Percentiles rank a stretch among this genome's conserved stretches.
Conservation (phyloP, 805 yeast genomes). For the Kurtzmaniella fragi region DNA sequence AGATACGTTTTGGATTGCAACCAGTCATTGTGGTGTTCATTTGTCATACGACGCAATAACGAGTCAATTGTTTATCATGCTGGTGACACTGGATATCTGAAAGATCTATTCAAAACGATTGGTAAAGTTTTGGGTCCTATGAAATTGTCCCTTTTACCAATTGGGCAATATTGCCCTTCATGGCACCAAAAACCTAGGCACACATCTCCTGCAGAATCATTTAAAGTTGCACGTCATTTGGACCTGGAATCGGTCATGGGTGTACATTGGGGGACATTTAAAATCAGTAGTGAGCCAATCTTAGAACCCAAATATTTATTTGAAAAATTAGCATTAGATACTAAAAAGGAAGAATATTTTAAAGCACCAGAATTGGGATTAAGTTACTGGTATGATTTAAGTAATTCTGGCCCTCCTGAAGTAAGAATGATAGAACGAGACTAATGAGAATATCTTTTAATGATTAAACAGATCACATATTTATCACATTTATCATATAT, state of each 20-base stretch:
- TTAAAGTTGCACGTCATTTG: constrained; percentile 61
- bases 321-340: constrained; percentile 42
- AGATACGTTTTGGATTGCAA: constrained; percentile 77
- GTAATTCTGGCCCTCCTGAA: constrained; percentile 7
- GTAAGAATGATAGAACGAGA: neutral
- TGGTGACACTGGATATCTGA: constrained; percentile 91
- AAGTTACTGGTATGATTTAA: constrained; percentile 51
- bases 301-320: constrained; percentile 72
- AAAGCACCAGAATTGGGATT: constrained; percentile 73
- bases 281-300: constrained; percentile 81
- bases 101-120: constrained; percentile 65
- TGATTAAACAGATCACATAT: too few species aligned
- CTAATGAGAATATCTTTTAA: too few species aligned
- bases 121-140: constrained; percentile 55
- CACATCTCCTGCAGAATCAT: constrained; percentile 73
- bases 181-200: constrained; percentile 94
- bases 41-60: constrained; percentile 59
- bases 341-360: constrained; percentile 33
- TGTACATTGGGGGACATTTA: constrained; percentile 96
- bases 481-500: too few species aligned
- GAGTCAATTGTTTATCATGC: constrained; percentile 81
- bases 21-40: constrained; percentile 84
- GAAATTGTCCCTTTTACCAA: constrained; percentile 70
- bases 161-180: constrained; percentile 92
- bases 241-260: constrained; percentile 66